Evolutionary conservation across 2,329 filamentous ascomycete genomes (phyloP).

Genomic region (Aureobasidium subglaciale): DNA sequence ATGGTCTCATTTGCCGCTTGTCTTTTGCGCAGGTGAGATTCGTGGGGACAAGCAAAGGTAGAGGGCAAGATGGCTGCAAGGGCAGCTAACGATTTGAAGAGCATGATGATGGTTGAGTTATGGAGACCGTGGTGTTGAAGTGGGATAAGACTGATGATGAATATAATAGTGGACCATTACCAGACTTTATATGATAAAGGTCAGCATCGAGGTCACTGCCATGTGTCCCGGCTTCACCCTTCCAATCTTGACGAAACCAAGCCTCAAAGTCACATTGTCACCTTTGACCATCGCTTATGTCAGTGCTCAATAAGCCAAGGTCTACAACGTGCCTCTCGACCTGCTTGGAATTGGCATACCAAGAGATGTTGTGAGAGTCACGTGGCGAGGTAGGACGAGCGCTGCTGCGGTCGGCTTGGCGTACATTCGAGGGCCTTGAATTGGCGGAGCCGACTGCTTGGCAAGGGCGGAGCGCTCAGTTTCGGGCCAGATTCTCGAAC

Average conservation of each 20-base stretch:
- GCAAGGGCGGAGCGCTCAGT: background rate
- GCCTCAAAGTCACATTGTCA: background rate
- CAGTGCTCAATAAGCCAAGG: background rate
- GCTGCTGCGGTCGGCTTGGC: background rate
- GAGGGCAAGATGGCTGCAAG: slow-evolving; percentile 8
- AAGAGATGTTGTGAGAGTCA: background rate
- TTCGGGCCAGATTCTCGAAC: no score
- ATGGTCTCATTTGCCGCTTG: background rate
- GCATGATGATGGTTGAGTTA: background rate
- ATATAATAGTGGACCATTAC: background rate
- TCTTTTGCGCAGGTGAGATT: slow-evolving; percentile 3
- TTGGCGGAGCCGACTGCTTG: background rate
- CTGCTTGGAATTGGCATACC: background rate
- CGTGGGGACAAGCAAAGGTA: slow-evolving; percentile 11
- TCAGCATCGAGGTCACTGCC: background rate
- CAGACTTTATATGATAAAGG: background rate
- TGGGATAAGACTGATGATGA: background rate
- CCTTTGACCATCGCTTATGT: background rate
- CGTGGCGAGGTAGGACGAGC: background rate
- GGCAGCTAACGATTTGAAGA: background rate
- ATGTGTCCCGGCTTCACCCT: background rate
- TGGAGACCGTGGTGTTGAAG: background rate
- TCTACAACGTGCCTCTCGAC: background rate
- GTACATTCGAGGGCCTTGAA: background rate
- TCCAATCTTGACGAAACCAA: background rate